phyloP scores from a whole-genome alignment of 2,329 filamentous ascomycete genomes.

The Paecilomyces variotii region DNA sequence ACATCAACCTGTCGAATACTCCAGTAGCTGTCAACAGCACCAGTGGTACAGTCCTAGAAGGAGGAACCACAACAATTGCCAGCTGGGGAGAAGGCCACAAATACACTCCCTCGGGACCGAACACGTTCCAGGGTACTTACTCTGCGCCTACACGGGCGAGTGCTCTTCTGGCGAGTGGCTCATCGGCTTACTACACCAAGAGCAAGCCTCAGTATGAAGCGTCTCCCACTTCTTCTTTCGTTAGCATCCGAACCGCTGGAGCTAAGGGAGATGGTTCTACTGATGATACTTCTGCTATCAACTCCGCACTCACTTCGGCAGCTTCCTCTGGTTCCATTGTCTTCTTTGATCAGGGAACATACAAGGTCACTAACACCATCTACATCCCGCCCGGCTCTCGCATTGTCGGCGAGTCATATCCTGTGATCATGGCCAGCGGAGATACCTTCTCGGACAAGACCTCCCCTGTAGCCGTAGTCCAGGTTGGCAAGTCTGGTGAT shows the following conservation, averaged over 20 bases:
- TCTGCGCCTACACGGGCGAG: conserved; percentile 36
- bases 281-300: conserved; percentile 54
- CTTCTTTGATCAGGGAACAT: conserved; percentile 51
- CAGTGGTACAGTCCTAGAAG: conserved; percentile 29
- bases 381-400: conserved; percentile 42
- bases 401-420: conserved; percentile 49
- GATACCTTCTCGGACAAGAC: conserved; percentile 48
- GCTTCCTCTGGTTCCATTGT: conserved; percentile 42
- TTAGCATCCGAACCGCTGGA: conserved; percentile 36
- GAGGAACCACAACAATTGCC: conserved; percentile 28
- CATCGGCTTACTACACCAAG: conserved; percentile 35
- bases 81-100: conserved; percentile 38
- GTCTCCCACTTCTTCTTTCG: conserved; percentile 29
- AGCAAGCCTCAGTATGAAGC: conserved; percentile 50
- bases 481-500: conserved; percentile 58
- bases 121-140: conserved; percentile 36
- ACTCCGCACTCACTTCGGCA: conserved; percentile 48
- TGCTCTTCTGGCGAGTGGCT: conserved; percentile 35
- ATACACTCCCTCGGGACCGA: conserved; percentile 39
- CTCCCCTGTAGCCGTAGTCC: conserved; percentile 56
- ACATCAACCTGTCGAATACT: conserved; percentile 45
- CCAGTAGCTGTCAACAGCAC: conserved; percentile 34
- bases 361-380: conserved; percentile 41
- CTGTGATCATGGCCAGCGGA: conserved; percentile 51
- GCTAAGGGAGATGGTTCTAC: conserved; percentile 47